phyloP scores from a whole-genome alignment of 2,329 filamentous ascomycete genomes.

The Diaporthe sp. region DNA sequence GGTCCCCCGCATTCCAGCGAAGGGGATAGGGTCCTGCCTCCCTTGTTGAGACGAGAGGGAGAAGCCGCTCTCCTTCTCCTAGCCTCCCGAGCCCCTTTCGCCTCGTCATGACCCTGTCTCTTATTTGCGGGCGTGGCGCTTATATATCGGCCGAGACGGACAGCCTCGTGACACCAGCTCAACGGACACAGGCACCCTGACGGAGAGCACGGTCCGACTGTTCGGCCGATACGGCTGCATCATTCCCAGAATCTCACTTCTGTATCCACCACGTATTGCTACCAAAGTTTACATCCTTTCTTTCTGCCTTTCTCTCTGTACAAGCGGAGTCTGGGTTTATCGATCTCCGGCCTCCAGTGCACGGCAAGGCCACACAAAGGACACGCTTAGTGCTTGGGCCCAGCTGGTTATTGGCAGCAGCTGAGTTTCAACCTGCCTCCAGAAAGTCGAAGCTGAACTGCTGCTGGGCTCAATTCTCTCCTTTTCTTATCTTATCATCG shows the following conservation, averaged over 20 bases:
- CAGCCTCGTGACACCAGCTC: constrained; percentile 3
- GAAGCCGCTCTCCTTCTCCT: background rate
- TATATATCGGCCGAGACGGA: constrained; percentile 15
- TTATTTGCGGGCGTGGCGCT: background rate
- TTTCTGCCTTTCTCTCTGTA: no score
- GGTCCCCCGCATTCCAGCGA: constrained; percentile 20
- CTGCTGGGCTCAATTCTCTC: background rate
- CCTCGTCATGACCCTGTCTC: constrained; percentile 9
- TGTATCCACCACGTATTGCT: background rate
- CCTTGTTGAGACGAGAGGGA: background rate
- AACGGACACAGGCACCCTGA: constrained; percentile 26
- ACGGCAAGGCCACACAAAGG: background rate
- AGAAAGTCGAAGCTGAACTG: background rate
- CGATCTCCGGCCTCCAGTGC: background rate
- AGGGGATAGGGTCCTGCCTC: background rate
- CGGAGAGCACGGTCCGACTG: constrained; percentile 15
- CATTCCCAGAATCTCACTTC: background rate
- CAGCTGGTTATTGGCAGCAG: background rate
- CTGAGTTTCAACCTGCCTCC: background rate
- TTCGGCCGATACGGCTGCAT: background rate
- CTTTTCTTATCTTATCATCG: background rate
- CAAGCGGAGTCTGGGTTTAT: no score
- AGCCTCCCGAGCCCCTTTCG: background rate
- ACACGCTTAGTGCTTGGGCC: background rate
- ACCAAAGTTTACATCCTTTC: background rate